phyloP scores from a whole-genome alignment of 2,329 filamentous ascomycete genomes.

The Aschersonia sp. region DNA sequence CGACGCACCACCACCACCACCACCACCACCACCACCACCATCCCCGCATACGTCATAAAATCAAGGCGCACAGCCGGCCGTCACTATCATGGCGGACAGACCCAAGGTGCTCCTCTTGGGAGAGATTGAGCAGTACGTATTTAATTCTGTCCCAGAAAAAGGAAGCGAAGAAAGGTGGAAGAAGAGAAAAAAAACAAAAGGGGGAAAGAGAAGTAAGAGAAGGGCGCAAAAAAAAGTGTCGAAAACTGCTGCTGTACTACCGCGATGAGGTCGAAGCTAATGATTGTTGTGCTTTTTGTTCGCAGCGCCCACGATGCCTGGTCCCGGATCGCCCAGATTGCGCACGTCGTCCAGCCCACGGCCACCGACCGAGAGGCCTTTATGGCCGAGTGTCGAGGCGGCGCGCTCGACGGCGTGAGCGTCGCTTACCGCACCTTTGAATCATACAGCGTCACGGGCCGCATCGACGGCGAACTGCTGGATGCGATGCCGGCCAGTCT shows the following conservation, averaged over 20 bases:
- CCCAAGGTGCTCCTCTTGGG: constrained; percentile 25
- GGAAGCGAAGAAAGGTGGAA: too few species aligned
- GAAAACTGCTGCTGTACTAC: too few species aligned
- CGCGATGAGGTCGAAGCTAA: too few species aligned
- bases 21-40: too few species aligned
- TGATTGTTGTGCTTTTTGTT: too few species aligned
- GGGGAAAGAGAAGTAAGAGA: too few species aligned
- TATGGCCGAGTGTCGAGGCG: constrained; percentile 49
- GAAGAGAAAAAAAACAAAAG: too few species aligned
- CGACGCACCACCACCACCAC: too few species aligned
- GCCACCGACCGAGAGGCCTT: constrained; percentile 52
- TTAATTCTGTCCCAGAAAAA: neutral
- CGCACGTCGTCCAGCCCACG: constrained; percentile 48
- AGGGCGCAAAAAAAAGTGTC: too few species aligned
- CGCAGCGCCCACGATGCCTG: constrained; percentile 49
- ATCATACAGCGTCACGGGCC: constrained; percentile 49
- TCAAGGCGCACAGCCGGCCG: too few species aligned
- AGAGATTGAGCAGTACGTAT: constrained; percentile 21
- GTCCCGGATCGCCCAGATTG: constrained; percentile 43
- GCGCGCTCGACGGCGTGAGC: constrained; percentile 48
- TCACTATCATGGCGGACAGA: constrained; percentile 10
- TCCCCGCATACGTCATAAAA: too few species aligned
- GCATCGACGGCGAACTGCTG: constrained; percentile 57
- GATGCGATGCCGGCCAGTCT: constrained; percentile 36
- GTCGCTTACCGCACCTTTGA: constrained; percentile 59